A percentile compares a stretch with the other conserved stretches of the same genome.
Evolutionary conservation across 2,329 filamentous ascomycete genomes (phyloP).

Genomic region (Harringtonia lauricola): DNA sequence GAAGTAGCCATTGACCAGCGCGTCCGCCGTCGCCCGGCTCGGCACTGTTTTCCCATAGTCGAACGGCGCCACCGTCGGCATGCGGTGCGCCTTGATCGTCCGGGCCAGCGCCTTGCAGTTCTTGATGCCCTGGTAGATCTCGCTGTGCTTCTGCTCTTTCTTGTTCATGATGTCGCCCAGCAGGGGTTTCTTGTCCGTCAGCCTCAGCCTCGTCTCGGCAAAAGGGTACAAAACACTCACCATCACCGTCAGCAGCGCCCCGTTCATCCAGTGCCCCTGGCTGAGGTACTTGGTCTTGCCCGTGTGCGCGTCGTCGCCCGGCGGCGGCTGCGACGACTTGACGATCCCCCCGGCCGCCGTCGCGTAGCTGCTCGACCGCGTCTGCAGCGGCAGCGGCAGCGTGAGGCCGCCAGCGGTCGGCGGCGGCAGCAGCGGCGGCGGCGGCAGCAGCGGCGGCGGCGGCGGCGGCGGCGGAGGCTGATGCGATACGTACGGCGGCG

Average conservation of each 20-base stretch:
- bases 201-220: background rate
- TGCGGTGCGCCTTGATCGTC: conserved; percentile 36
- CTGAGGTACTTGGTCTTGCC: conserved; percentile 44
- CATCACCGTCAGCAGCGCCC: conserved; percentile 24
- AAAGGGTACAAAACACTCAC: conserved; percentile 22
- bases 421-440: background rate
- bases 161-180: conserved; percentile 28
- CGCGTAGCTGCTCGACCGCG: background rate
- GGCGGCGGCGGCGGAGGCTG: background rate
- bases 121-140: conserved; percentile 24
- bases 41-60: conserved; percentile 29
- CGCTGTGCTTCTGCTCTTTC: conserved; percentile 24
- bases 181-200: conserved; percentile 24
- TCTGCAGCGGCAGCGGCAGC: background rate
- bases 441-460: background rate
- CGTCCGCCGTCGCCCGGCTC: conserved; percentile 29
- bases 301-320: background rate
- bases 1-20: conserved; percentile 41
- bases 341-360: no score
- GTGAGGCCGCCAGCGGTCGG: background rate
- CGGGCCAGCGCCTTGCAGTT: conserved; percentile 42
- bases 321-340: no score
- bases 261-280: conserved; percentile 43
- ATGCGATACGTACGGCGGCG: background rate
- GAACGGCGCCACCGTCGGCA: conserved; percentile 9